Evolutionary conservation across 2,329 filamentous ascomycete genomes (phyloP).

Genomic region (Colletotrichum destructivum): DNA sequence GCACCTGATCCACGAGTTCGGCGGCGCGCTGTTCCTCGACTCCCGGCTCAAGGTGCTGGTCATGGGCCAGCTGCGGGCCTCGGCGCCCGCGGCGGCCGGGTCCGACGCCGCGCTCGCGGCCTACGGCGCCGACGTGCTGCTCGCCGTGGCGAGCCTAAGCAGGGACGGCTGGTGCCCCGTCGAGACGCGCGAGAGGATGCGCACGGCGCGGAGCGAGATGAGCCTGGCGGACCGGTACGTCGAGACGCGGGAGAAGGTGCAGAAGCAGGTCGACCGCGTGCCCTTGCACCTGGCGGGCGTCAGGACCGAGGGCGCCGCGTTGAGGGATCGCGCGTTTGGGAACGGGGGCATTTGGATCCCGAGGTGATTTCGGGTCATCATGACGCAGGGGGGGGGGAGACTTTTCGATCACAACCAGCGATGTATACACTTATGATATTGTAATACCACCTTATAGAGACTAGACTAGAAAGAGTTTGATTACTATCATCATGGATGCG

Average conservation of each 20-base stretch:
- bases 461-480: neutral
- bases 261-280: conserved; percentile 70
- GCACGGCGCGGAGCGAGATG: conserved; percentile 57
- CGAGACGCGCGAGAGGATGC: conserved; percentile 55
- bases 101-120: conserved; percentile 48
- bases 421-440: neutral
- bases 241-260: conserved; percentile 63
- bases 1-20: conserved; percentile 69
- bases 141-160: conserved; percentile 62
- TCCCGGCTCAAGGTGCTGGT: conserved; percentile 67
- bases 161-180: conserved; percentile 62
- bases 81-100: conserved; percentile 38
- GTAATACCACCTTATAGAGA: neutral
- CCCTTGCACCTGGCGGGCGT: conserved; percentile 73
- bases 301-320: conserved; percentile 62
- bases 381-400: too few species aligned
- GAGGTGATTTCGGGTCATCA: conserved; percentile 45
- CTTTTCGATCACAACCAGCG: too few species aligned
- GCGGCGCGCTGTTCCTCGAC: conserved; percentile 57
- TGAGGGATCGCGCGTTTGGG: conserved; percentile 65
- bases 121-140: conserved; percentile 57
- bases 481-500: neutral
- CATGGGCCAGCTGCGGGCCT: conserved; percentile 71
- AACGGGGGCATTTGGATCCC: conserved; percentile 66
- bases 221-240: conserved; percentile 62